Conservation (phyloP, 139 green algal genomes). For the Diplosphaera chodatii region DNA sequence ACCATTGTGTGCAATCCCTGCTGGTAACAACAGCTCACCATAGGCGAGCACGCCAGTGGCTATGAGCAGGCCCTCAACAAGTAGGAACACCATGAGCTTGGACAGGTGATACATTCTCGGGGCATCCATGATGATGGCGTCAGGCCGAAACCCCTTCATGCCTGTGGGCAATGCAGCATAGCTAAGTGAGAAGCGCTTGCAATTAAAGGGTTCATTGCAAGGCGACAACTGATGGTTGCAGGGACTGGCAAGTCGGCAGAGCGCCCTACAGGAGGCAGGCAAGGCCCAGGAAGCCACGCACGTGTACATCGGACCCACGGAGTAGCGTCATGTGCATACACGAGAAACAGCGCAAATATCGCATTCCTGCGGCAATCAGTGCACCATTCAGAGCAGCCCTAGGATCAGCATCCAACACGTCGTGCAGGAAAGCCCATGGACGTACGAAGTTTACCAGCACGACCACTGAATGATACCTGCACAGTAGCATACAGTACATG, state of each 20-base stretch:
- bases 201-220: too few species aligned
- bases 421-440: too few species aligned
- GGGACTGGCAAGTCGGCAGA: too few species aligned
- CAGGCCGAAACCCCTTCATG: background rate
- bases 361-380: too few species aligned
- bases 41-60: background rate
- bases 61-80: background rate
- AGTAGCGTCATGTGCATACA: background rate
- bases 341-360: background rate
- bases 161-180: too few species aligned
- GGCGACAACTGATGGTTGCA: too few species aligned
- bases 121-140: background rate
- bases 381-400: too few species aligned
- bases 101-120: background rate
- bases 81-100: background rate
- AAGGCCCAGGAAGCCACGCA: background rate
- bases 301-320: background rate
- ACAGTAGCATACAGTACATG: too few species aligned
- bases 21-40: background rate
- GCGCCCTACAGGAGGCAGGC: too few species aligned
- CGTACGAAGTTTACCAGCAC: background rate
- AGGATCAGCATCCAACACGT: too few species aligned
- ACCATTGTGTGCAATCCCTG: too few species aligned
- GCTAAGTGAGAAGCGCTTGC: too few species aligned
- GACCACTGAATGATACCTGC: background rate